Percentiles rank a stretch among this genome's conserved stretches.
phyloP scores from a whole-genome alignment of 169 alveolate genomes.

The Cryptosporidium sp. region DNA sequence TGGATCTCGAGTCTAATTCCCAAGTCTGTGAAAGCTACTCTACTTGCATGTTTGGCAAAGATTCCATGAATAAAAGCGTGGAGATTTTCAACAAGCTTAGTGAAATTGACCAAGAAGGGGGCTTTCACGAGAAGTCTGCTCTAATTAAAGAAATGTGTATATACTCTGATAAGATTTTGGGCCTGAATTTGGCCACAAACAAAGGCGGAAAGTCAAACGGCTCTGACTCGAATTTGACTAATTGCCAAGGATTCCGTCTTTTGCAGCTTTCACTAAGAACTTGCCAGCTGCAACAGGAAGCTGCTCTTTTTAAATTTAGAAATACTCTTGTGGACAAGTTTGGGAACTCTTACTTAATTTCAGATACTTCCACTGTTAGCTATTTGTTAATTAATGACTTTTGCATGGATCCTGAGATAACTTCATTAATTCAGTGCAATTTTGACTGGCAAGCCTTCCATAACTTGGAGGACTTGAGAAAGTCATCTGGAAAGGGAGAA shows the following conservation, averaged over 20 bases:
- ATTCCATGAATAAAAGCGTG: neutral
- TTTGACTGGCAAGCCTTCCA: slow-evolving; percentile 5
- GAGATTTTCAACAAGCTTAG: neutral
- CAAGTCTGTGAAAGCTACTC: slow-evolving; percentile 21
- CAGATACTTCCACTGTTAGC: slow-evolving; percentile 28
- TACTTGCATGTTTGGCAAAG: neutral
- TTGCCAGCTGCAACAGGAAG: neutral
- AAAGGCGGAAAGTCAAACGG: neutral
- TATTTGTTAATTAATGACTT: slow-evolving; percentile 53
- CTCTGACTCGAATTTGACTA: neutral
- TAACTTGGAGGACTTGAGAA: neutral
- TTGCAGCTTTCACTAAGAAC: slow-evolving; percentile 32
- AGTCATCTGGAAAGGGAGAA: neutral
- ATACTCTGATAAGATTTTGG: neutral
- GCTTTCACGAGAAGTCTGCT: slow-evolving; percentile 20
- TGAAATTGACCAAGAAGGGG: slow-evolving; percentile 46
- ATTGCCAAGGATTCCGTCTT: slow-evolving; percentile 37
- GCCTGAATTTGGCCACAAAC: neutral
- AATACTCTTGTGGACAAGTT: neutral
- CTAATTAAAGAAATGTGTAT: slow-evolving; percentile 13
- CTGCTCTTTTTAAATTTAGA: neutral
- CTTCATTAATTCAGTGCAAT: slow-evolving; percentile 19
- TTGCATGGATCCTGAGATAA: slow-evolving; percentile 65
- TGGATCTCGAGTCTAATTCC: neutral
- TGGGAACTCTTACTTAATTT: slow-evolving; percentile 10